Percentiles rank a stretch among this genome's conserved stretches.
phyloP scores from a whole-genome alignment of 768 basidiomycete genomes.

The Gymnopilus dilepis region DNA sequence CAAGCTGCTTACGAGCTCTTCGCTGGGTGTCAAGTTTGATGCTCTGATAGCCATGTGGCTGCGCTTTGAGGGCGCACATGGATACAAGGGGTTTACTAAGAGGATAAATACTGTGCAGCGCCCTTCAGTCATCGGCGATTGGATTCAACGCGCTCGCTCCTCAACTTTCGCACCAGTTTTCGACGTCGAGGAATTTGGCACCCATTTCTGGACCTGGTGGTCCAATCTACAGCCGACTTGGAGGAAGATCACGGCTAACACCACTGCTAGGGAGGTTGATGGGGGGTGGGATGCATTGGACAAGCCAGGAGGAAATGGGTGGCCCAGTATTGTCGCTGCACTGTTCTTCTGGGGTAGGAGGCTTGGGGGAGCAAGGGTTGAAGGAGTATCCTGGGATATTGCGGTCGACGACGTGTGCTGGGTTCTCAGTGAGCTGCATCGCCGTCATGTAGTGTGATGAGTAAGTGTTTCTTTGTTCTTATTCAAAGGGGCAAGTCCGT shows the following conservation, averaged over 20 bases:
- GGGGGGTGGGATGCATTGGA: neutral
- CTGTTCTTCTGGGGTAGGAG: neutral
- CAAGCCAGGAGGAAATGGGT: neutral
- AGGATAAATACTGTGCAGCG: neutral
- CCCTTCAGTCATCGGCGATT: neutral
- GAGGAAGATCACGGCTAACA: neutral
- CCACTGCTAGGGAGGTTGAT: neutral
- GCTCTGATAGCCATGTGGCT: neutral
- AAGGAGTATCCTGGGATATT: neutral
- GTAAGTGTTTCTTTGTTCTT: neutral
- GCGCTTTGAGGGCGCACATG: neutral
- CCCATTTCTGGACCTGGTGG: neutral
- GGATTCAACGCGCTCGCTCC: neutral
- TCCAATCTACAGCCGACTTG: neutral
- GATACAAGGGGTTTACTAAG: neutral
- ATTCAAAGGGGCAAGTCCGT: too few relatives aligned
- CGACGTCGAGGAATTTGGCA: neutral
- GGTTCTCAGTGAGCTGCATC: neutral
- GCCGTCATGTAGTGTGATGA: neutral
- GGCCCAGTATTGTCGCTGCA: neutral
- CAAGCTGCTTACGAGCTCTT: neutral
- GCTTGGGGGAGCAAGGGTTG: neutral
- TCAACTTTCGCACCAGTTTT: neutral
- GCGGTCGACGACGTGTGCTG: neutral
- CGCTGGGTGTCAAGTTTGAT: neutral